Evolutionary conservation across 768 basidiomycete species (phyloP).

Genomic region (Lactarius sanguifluus): DNA sequence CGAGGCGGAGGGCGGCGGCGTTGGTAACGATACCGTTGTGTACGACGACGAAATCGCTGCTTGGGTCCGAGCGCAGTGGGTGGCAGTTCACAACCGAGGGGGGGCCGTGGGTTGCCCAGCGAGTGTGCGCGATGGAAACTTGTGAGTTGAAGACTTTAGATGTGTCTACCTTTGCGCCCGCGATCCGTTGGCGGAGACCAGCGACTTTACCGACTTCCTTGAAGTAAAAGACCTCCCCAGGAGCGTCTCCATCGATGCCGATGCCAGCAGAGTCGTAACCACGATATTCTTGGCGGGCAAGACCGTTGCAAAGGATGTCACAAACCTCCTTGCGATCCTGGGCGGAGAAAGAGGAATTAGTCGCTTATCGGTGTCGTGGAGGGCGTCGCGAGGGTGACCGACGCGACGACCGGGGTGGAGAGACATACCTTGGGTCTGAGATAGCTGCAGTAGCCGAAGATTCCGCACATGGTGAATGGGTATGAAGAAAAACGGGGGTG

Average conservation of each 20-base stretch:
- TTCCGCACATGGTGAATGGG: constrained; percentile 72
- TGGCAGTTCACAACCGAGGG: constrained; percentile 92
- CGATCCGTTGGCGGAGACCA: constrained; percentile 86
- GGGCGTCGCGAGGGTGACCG: background rate
- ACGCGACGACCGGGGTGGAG: background rate
- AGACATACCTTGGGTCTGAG: constrained; percentile 85
- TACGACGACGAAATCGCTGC: constrained; percentile 85
- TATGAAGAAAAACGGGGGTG: constrained; percentile 3
- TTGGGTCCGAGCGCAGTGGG: constrained; percentile 82
- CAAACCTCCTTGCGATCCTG: constrained; percentile 61
- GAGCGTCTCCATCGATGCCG: constrained; percentile 87
- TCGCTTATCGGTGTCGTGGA: background rate
- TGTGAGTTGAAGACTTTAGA: constrained; percentile 78
- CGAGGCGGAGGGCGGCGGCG: constrained; percentile 79
- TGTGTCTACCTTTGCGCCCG: constrained; percentile 65
- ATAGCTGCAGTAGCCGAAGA: constrained; percentile 94
- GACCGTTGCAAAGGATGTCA: constrained; percentile 86
- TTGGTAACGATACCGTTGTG: constrained; percentile 99
- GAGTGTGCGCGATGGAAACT: constrained; percentile 97
- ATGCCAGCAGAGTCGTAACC: constrained; percentile 96
- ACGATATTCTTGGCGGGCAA: constrained; percentile 95
- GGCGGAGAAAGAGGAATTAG: background rate
- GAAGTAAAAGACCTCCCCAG: constrained; percentile 77
- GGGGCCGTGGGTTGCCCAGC: constrained; percentile 98
- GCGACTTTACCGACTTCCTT: constrained; percentile 99